Evolutionary conservation across 805 yeast genomes (phyloP).

Genomic region (Schwanniomyces vanrijiae): DNA sequence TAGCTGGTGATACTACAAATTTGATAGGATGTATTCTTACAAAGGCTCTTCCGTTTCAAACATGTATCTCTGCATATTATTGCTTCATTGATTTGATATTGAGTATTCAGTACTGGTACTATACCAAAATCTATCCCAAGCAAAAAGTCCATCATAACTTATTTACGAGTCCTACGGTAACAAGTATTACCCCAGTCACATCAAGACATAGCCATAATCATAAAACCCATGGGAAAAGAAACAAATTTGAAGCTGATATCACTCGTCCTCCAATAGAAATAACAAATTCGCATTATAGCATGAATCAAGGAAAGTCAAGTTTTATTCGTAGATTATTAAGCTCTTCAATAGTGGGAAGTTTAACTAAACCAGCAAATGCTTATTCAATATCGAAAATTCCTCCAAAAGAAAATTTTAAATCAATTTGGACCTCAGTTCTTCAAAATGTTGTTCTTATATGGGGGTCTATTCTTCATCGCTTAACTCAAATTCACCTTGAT

Average conservation of each 20-base stretch:
- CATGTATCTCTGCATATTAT: slow-evolving; percentile 69
- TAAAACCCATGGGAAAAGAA: slow-evolving; percentile 13
- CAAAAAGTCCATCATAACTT: slow-evolving; percentile 41
- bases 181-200: slow-evolving; percentile 21
- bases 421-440: background rate
- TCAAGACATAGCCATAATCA: slow-evolving; percentile 8
- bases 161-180: slow-evolving; percentile 37
- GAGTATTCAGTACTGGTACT: slow-evolving; percentile 71
- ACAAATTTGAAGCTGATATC: slow-evolving; percentile 19
- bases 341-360: slow-evolving; percentile 10
- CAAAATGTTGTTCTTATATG: background rate
- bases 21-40: slow-evolving; percentile 75
- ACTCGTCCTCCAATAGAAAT: slow-evolving; percentile 9
- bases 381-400: slow-evolving; percentile 3
- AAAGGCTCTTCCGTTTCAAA: slow-evolving; percentile 78
- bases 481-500: background rate
- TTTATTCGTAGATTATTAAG: slow-evolving; percentile 14
- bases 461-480: background rate
- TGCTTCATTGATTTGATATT: slow-evolving; percentile 68
- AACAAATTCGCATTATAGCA: slow-evolving; percentile 4
- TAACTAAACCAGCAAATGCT: slow-evolving; percentile 12
- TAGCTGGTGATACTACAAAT: slow-evolving; percentile 44
- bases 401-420: background rate
- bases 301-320: slow-evolving; percentile 2
- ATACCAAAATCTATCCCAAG: slow-evolving; percentile 44